Percentiles rank a stretch among this genome's conserved stretches.
phyloP scores from a whole-genome alignment of 2,329 filamentous ascomycete genomes.

The Cladorrhinum sp. region DNA sequence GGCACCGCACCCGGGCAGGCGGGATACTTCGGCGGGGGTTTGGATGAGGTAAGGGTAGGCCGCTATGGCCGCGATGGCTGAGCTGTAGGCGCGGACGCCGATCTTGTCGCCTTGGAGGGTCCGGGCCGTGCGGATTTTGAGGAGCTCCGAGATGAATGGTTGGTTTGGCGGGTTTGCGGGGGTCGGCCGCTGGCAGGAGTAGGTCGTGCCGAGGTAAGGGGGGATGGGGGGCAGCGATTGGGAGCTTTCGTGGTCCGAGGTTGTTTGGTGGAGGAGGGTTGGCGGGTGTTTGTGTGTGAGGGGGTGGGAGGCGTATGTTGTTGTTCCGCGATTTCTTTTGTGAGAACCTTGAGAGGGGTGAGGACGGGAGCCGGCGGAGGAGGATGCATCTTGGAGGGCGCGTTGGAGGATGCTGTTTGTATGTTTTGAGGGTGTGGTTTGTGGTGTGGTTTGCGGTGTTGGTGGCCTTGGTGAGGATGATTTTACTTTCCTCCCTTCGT shows the following conservation, averaged over 20 bases:
- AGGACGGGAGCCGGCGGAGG: background rate
- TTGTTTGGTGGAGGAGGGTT: conserved; percentile 63
- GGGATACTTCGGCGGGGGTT: conserved; percentile 44
- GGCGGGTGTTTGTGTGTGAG: conserved; percentile 25
- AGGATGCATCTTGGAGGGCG: conserved; percentile 25
- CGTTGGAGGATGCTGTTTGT: conserved; percentile 31
- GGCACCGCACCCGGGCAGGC: conserved; percentile 73
- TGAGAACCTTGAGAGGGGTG: conserved; percentile 18
- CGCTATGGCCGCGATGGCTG: conserved; percentile 75
- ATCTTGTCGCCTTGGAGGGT: conserved; percentile 71
- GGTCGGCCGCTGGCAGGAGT: conserved; percentile 79
- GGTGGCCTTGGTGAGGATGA: background rate
- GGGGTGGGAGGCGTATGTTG: conserved; percentile 17
- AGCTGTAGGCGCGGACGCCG: conserved; percentile 82
- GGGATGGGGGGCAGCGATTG: conserved; percentile 62
- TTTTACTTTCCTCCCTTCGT: conserved; percentile 43
- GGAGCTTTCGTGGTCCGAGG: conserved; percentile 69
- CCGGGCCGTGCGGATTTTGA: conserved; percentile 69
- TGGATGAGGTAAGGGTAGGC: conserved; percentile 66
- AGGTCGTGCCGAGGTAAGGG: conserved; percentile 61
- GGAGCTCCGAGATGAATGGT: conserved; percentile 69
- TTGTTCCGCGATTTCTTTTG: background rate
- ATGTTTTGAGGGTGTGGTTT: conserved; percentile 11
- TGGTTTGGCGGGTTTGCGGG: conserved; percentile 68
- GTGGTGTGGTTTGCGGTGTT: background rate